Base-by-base conservation (phyloP, 2,329 filamentous ascomycete species). In the Cercospora sp. region DNA sequence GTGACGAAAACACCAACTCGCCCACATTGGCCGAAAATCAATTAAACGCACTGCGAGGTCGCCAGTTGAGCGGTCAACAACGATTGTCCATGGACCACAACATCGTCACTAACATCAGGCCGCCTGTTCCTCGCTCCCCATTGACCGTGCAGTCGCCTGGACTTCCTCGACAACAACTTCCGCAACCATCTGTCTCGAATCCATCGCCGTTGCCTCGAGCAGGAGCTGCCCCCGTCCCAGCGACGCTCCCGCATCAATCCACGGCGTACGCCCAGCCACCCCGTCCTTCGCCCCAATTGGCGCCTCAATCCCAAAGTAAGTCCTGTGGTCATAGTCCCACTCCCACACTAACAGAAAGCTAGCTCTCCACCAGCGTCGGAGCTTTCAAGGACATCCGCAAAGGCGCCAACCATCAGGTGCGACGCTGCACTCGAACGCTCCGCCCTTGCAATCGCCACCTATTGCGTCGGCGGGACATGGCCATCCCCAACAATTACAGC, bases 1-100 rank as follows among this genome's bases (percentile, higher is more conserved):
- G 87, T 75, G 86, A 90, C 71, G 87, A 89, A 69, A 70, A 71
- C 81, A 53, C 40, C 7, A 66, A 72, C n/a, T 74, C 73, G 3
- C 73, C 72, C 24, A 67, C 67, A 4, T 51, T 72, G 12, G 58
- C 53, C 10, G 66, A 73, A 12, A 67, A 37, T 32, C 60, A 65
- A 28, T 51, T 63, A 26, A 43, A 30, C 30, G 63, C 63, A 6
- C 21, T 55, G 40, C 53, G 66, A 21, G 43, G 43, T 26, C 61
- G 28, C 24, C 53, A 28, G 24, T 32, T n/a, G 3, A 16, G 66
- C 45, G n/a, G 13, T 34, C 61, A n/a, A 21, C 49, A 58, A 32
- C 61, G 61, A 18, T 18, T 34, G 16, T 32, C 43, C 18, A 45
- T 26, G 10, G 51, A 64, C 49, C 16, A 21, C 45, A 40, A 13